Conservation (phyloP, 192 early-diverging fungal genomes). For the Backusella luteola region DNA sequence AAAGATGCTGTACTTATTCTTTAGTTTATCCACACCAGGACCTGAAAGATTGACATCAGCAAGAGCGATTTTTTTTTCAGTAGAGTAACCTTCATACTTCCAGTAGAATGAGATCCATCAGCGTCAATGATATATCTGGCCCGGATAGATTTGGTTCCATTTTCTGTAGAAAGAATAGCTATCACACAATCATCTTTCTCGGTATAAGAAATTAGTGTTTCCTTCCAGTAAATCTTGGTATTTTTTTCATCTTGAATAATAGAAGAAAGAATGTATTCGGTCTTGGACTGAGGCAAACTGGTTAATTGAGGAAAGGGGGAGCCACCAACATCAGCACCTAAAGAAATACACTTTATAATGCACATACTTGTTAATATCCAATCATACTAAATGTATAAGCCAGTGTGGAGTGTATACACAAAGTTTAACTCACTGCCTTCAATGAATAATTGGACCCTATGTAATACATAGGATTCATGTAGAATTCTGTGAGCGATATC, state of each 20-base stretch:
- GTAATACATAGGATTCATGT: background rate
- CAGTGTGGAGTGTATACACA: no score
- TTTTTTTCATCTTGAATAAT: background rate
- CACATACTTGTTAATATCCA: background rate
- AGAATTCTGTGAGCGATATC: background rate
- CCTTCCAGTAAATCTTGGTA: background rate
- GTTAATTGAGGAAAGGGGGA: constrained; percentile 20
- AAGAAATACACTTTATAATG: background rate
- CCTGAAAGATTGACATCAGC: constrained; percentile 23
- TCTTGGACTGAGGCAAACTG: constrained; percentile 12
- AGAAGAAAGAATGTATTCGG: constrained; percentile 5
- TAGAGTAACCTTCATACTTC: constrained; percentile 15
- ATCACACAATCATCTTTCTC: constrained; percentile 13
- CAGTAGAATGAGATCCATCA: constrained; percentile 35
- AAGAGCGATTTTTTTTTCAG: constrained; percentile 11
- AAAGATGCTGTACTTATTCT: background rate
- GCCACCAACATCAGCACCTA: constrained; percentile 1
- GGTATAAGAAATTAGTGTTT: constrained; percentile 16
- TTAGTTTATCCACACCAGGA: constrained; percentile 9
- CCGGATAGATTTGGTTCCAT: background rate
- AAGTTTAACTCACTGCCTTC: background rate
- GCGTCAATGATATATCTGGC: constrained; percentile 23
- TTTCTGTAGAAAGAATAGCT: background rate
- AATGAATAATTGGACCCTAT: background rate
- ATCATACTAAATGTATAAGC: background rate